Evolutionary conservation across 768 basidiomycete species (phyloP), one percentile per base, ranked within the genome.

Genomic region (Tulasnella sp.): DNA sequence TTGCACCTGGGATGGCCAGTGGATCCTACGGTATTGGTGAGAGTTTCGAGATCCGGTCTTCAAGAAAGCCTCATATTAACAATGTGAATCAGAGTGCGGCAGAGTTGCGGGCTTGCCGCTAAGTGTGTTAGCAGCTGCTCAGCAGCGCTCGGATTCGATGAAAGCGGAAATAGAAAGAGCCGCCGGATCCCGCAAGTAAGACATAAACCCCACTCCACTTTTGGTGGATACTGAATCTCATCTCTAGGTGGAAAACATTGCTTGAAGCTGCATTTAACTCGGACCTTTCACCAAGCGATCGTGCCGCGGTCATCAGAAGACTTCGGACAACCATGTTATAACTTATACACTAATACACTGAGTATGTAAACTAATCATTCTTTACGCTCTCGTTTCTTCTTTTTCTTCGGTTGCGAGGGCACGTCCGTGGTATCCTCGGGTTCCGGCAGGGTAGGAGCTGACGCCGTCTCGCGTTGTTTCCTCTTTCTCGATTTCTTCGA

Each of bases 81-180:
- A 77, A 24, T 19, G 19, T 24, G 12, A 6, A 21, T 6, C 46
- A 79, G 96, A 97, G 87, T 97, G 96, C 84, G 96, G 92, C 10
- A 89, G 95, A 68, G 88, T 98, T 36, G 97, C 97, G 0, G 93
- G 92, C 12, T 84, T 99, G 44, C 93, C 95, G 0, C 91, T 93
- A 81, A 80, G 84, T 1, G 88, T 99, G 10, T 87, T 98, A 3
- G 84, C 85, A 8, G 84, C 87, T 9, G 97, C 97, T 21, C 84
- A 88, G 16, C 72, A 71, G 16, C 85, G 88, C 44, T 90, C 93
- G 0, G 85, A 87, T 24, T 84, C 85, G 27, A 89, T 96, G 87
- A 90, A 90, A 83, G 82, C 81, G 18, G 85, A 87, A 75, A 89
- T 92, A 6, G 74, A 84, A 36, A 68, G 80, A 75, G 76, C 83